These are phyloP conservation scores for Barnettozyma californica DNA, from an alignment of 805 yeast species.

Conservation along the genomic window DNA sequence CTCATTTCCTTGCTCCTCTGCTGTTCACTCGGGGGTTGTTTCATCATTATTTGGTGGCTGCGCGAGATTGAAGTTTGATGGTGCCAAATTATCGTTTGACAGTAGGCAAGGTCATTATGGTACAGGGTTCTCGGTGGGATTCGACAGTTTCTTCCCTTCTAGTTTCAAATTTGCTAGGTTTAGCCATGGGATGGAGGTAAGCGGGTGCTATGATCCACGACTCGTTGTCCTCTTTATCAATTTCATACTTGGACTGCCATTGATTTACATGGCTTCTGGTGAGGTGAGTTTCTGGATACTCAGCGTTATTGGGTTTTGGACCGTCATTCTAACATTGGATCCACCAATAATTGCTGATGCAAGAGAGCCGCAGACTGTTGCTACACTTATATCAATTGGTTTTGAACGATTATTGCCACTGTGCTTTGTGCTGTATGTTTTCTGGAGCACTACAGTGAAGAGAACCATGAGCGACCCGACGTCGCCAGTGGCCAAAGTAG, in stretches of 20 bases:
- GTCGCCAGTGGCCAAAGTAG: slow-evolving; percentile 33
- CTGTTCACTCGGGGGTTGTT: slow-evolving; percentile 76
- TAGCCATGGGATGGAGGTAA: slow-evolving; percentile 25
- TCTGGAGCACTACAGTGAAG: slow-evolving; percentile 55
- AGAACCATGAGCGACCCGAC: slow-evolving; percentile 42
- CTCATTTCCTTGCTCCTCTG: slow-evolving; percentile 86
- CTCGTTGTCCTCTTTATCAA: slow-evolving; percentile 50
- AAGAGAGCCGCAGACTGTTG: slow-evolving; percentile 44
- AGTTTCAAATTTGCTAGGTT: slow-evolving; percentile 57
- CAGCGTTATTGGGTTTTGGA: slow-evolving; percentile 74
- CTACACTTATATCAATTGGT: slow-evolving; percentile 63
- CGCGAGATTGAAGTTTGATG: slow-evolving; percentile 53
- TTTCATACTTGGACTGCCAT: slow-evolving; percentile 55
- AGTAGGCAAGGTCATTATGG: slow-evolving; percentile 46
- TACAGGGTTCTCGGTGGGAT: slow-evolving; percentile 45
- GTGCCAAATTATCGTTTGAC: slow-evolving; percentile 45
- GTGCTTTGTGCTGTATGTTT: slow-evolving; percentile 60
- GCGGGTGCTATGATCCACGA: slow-evolving; percentile 70
- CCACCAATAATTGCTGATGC: slow-evolving; percentile 67
- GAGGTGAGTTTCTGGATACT: slow-evolving; percentile 56
- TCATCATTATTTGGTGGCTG: slow-evolving; percentile 79
- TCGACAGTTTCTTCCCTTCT: slow-evolving; percentile 69
- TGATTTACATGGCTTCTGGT: slow-evolving; percentile 45
- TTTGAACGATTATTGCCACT: slow-evolving; percentile 73
- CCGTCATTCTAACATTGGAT: slow-evolving; percentile 66